Conservation (phyloP, 1,284 basidiomycete species). For the Erythrobasidium hasegawianum region DNA sequence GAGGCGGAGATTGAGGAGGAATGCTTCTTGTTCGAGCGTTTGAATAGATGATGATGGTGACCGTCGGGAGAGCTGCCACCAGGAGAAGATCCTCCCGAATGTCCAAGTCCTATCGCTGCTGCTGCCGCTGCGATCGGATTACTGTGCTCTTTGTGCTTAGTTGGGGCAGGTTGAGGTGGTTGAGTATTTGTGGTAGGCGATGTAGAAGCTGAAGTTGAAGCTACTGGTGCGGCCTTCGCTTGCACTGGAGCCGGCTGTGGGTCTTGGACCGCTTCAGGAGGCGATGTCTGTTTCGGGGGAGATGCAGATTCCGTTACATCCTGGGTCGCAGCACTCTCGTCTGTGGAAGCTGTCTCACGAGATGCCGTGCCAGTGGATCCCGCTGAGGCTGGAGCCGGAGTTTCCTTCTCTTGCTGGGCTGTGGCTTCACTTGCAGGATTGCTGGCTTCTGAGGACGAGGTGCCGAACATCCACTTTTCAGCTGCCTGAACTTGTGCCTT, state of each 20-base stretch:
- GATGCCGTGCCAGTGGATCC: no score
- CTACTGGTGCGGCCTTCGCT: neutral
- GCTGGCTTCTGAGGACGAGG: conserved; percentile 4
- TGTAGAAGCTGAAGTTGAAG: neutral
- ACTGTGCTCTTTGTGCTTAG: neutral
- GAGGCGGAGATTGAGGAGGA: conserved; percentile 19
- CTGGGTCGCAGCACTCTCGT: neutral
- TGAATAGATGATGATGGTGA: conserved; percentile 17
- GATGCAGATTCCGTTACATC: neutral
- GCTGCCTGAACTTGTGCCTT: conserved; percentile 60
- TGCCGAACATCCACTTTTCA: conserved; percentile 58
- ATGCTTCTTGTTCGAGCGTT: conserved; percentile 16
- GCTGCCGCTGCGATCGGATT: conserved; percentile 8
- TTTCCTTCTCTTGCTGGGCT: neutral
- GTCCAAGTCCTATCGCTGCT: neutral
- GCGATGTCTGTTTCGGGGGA: neutral
- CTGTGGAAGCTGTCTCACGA: no score
- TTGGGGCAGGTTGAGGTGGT: no score
- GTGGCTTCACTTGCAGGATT: neutral
- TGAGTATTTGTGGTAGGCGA: neutral
- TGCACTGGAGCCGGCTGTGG: neutral
- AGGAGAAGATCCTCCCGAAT: conserved; percentile 1
- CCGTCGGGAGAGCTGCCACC: conserved; percentile 26
- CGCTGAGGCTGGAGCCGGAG: no score
- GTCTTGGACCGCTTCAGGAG: neutral